Evolutionary conservation across 1,139 yeast genomes (phyloP).

Genomic region (Kluyveromyces sp.): DNA sequence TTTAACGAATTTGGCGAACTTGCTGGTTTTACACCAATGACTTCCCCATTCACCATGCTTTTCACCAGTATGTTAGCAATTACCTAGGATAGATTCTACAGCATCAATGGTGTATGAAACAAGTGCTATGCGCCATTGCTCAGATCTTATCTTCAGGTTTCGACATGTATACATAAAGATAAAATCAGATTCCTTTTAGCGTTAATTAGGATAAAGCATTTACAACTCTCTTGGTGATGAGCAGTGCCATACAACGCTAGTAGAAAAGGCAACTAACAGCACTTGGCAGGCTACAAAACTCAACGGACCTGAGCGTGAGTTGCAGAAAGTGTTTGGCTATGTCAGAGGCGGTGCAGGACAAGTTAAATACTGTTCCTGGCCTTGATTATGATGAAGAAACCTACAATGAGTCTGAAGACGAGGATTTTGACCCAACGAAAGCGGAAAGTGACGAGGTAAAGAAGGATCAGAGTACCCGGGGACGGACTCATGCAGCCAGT

Average conservation of each 20-base stretch:
- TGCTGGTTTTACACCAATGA: constrained; percentile 1
- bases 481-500: not conserved
- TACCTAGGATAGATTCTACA: not conserved
- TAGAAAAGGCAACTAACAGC: no score
- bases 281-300: not conserved
- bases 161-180: no score
- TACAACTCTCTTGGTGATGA: no score
- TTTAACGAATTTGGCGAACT: constrained; percentile 40
- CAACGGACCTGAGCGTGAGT: not conserved
- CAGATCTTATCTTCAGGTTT: not conserved
- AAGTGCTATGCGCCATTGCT: not conserved
- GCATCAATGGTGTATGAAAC: not conserved
- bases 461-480: constrained; percentile 7
- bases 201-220: no score
- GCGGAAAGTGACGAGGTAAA: constrained; percentile 17
- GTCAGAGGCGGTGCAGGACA: not conserved
- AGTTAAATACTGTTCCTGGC: not conserved
- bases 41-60: constrained; percentile 7
- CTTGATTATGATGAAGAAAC: constrained; percentile 25
- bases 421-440: constrained; percentile 50
- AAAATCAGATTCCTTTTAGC: not conserved
- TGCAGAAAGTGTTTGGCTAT: not conserved
- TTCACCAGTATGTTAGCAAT: not conserved
- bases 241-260: no score
- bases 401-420: constrained; percentile 59